Evolutionary conservation across 164 flowering plant genomes (phyloP).

Genomic region (Aristolochia californica): DNA sequence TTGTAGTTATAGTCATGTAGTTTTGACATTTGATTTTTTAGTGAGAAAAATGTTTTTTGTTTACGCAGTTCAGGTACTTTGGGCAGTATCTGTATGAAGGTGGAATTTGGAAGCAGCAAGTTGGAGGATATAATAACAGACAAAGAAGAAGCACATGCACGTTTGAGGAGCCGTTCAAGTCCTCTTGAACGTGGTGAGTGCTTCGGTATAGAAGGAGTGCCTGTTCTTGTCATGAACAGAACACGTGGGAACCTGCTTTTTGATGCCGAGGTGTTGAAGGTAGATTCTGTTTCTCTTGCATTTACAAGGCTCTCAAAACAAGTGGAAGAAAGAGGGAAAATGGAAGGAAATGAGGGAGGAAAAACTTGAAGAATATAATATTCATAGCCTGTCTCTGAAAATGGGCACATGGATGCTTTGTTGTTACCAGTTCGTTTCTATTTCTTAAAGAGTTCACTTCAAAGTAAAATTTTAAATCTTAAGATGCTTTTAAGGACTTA

Average conservation of each 20-base stretch:
- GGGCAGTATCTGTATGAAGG: slow-evolving; percentile 19
- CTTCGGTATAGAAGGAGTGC: slow-evolving; percentile 24
- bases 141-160: slow-evolving; percentile 18
- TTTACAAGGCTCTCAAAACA: not conserved
- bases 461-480: no score
- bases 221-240: slow-evolving; percentile 25
- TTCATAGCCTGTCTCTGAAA: no score
- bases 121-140: slow-evolving; percentile 15
- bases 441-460: no score
- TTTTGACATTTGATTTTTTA: not conserved
- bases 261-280: slow-evolving; percentile 42
- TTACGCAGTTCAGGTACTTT: slow-evolving; percentile 9
- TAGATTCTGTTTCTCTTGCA: slow-evolving; percentile 6
- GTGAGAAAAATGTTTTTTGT: not conserved
- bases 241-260: slow-evolving; percentile 15
- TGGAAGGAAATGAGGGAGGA: no score
- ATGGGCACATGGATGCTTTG: not conserved
- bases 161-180: slow-evolving; percentile 28
- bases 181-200: slow-evolving; percentile 35
- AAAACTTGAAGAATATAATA: no score
- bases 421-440: not conserved
- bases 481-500: no score
- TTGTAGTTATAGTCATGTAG: no score
- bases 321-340: no score
- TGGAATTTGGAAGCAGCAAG: slow-evolving; percentile 20